Evolutionary conservation across 495 filamentous ascomycete genomes (phyloP), one percentile per base, ranked within the genome.

Genomic region (Aspergillus avenaceus): DNA sequence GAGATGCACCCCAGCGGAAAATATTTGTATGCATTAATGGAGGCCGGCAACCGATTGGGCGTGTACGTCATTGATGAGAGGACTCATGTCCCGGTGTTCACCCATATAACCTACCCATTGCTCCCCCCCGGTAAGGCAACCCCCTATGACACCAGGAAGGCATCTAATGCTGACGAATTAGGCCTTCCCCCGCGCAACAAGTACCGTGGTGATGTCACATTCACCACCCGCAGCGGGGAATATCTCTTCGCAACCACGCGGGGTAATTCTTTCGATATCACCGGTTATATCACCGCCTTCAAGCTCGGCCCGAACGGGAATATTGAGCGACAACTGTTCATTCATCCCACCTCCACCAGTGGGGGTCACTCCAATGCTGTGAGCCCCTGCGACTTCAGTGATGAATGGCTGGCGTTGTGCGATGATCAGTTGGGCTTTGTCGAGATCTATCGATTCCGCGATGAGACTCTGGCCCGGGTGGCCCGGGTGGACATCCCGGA

Each of bases 281-380:
- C 86, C 21, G 88, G 88, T 50, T 93, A 91, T 65, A 83, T 91
- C 42, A 83, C 84, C 6, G 87, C 84, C 14, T 91, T 91, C 67
- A 78, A 76, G 63, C 76, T 93, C 28, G 77, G 81, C n/a, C 72
- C 78, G 1, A 75, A 72, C 47, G 88, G 88, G 21, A 78, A 82
- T 49, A 84, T 93, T 43, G 84, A 88, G 74, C 70, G 72, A 41
- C 88, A 91, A 72, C 75, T 91, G 32, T 87, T 79, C 50, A 75
- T 93, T 49, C 88, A 87, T 65, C 87, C 87, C 3, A 93, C 88
- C 16, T 87, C 87, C 8, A 93, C 87, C 7, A 89, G 85, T 59
- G 88, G 88, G 29, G 88, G 88, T 0, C 88, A 93, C 67, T 88
- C 85, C 45, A 93, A 93, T 60, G 87, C 87, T 0, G 87, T 91